These are phyloP conservation scores for Nakataea oryzae DNA, from an alignment of 2,329 filamentous ascomycete species.

Conservation along the genomic window DNA sequence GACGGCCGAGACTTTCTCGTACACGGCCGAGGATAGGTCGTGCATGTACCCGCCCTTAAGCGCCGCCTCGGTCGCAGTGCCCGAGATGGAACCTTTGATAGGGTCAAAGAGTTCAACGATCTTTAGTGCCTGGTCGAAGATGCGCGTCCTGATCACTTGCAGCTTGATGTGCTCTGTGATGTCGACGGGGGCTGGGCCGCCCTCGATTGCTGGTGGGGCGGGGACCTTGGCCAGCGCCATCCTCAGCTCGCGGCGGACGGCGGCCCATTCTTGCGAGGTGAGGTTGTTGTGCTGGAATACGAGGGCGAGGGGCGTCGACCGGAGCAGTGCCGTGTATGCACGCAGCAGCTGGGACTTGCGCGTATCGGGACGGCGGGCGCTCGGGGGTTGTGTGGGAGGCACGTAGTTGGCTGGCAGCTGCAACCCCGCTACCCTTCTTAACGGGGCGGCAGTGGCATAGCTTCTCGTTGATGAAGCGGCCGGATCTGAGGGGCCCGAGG, in stretches of 20 bases:
- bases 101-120: constrained; percentile 72
- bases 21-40: constrained; percentile 44
- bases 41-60: constrained; percentile 26
- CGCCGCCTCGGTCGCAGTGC: background rate
- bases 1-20: constrained; percentile 21
- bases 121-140: constrained; percentile 75
- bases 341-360: constrained; percentile 83
- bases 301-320: constrained; percentile 74
- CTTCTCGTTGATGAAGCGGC: background rate
- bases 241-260: constrained; percentile 59
- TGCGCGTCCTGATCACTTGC: constrained; percentile 78
- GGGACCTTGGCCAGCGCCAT: constrained; percentile 32
- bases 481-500: background rate
- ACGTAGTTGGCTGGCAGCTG: constrained; percentile 34
- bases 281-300: constrained; percentile 68
- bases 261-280: constrained; percentile 62
- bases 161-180: constrained; percentile 58
- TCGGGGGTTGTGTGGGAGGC: constrained; percentile 72
- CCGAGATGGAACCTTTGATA: background rate
- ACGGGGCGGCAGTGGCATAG: constrained; percentile 1
- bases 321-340: constrained; percentile 79
- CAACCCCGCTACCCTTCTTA: background rate
- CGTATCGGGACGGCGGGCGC: constrained; percentile 73
- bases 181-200: constrained; percentile 24
- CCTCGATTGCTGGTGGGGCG: constrained; percentile 18